These are phyloP conservation scores for Paecilomyces formosus DNA, from an alignment of 2,329 filamentous ascomycete species.

Conservation along the genomic window DNA sequence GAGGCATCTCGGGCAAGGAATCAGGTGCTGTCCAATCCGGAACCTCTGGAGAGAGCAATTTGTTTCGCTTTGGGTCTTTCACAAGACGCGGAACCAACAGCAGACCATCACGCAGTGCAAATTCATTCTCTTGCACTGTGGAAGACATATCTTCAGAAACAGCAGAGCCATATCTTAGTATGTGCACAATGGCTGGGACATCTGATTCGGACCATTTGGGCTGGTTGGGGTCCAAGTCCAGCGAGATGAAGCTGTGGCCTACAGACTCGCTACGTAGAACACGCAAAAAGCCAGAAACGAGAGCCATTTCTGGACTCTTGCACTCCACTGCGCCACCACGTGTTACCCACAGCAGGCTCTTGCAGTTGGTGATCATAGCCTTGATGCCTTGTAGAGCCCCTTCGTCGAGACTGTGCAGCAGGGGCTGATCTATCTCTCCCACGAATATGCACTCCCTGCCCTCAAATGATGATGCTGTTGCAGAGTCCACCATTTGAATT, in stretches of 20 bases:
- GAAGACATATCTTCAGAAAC: neutral
- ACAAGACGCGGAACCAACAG: neutral
- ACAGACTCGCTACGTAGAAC: slow-evolving; percentile 17
- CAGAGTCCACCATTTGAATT: neutral
- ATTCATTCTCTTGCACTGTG: neutral
- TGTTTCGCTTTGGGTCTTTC: neutral
- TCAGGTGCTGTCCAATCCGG: neutral
- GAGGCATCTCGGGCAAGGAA: neutral
- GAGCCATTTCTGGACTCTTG: slow-evolving; percentile 7
- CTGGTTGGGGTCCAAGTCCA: slow-evolving; percentile 18
- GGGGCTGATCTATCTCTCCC: neutral
- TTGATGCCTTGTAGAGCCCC: neutral
- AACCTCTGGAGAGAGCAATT: neutral
- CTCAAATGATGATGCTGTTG: neutral
- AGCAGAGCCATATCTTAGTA: neutral
- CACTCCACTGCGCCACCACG: slow-evolving; percentile 6
- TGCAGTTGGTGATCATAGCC: neutral
- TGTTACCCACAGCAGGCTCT: slow-evolving; percentile 3
- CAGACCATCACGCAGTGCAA: neutral
- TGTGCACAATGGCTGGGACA: neutral
- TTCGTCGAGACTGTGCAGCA: neutral
- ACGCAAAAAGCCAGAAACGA: slow-evolving; percentile 16
- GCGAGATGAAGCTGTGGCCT: slow-evolving; percentile 12
- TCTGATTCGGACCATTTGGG: neutral
- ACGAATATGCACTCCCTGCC: neutral